These are phyloP conservation scores for Francoa sonchifolia DNA, from an alignment of 441 rosid genomes.

Conservation along the genomic window DNA sequence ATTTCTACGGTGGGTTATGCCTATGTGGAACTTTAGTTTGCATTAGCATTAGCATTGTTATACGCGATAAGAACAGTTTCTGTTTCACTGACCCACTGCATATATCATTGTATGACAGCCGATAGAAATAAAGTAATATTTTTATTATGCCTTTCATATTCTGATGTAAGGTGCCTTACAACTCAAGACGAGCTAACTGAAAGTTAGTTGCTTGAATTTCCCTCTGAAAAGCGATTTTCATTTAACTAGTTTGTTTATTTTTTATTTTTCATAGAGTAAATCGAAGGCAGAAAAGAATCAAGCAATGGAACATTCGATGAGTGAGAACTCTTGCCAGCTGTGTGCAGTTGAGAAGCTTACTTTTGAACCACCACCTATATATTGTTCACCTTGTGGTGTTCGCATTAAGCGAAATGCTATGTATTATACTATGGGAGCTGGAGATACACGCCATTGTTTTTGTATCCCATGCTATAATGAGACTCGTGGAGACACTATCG, in stretches of 20 bases:
- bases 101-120: no score
- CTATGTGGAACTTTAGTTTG: no score
- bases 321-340: constrained; percentile 97
- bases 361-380: constrained; percentile 98
- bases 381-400: constrained; percentile 91
- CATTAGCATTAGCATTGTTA: no score
- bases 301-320: constrained; percentile 98
- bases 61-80: no score
- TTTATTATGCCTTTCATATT: no score
- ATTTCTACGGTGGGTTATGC: no score
- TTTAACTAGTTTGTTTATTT: constrained; percentile 4
- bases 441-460: constrained; percentile 89
- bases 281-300: constrained; percentile 96
- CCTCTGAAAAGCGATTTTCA: no score
- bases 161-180: no score
- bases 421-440: constrained; percentile 92
- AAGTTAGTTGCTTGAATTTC: no score
- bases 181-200: no score
- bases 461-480: constrained; percentile 98
- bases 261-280: constrained; percentile 57
- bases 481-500: constrained; percentile 78
- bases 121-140: no score
- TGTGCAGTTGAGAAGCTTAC: constrained; percentile 99
- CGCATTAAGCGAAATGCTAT: constrained; percentile 97
- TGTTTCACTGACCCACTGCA: no score